Evolutionary conservation across 768 basidiomycete species (phyloP).

Genomic region (Mycena olivaceomarginata): DNA sequence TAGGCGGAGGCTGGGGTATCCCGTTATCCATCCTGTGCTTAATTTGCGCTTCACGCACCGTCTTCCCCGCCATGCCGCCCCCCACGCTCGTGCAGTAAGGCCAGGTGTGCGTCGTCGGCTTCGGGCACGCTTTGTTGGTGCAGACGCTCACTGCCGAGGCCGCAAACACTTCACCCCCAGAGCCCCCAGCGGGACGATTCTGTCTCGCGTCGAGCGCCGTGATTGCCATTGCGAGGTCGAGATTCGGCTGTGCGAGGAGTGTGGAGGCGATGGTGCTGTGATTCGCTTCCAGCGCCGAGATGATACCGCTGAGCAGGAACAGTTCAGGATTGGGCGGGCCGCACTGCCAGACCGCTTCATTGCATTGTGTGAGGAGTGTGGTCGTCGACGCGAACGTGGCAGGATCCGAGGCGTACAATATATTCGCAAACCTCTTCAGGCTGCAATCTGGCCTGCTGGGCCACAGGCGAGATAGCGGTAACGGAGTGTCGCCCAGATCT

Average conservation of each 20-base stretch:
- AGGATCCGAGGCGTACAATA: background rate
- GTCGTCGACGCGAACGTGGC: background rate
- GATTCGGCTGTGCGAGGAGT: background rate
- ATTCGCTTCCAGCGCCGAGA: no score
- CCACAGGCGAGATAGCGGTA: background rate
- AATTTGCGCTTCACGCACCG: background rate
- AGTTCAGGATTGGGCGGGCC: background rate
- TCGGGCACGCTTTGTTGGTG: background rate
- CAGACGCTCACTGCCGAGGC: no score
- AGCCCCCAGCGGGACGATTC: background rate
- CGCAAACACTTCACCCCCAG: background rate
- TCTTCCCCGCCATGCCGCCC: constrained; percentile 18
- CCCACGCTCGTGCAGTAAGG: constrained; percentile 3
- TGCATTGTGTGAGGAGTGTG: background rate
- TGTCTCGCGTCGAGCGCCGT: background rate
- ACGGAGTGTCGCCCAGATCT: background rate
- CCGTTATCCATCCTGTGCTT: background rate
- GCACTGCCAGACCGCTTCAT: background rate
- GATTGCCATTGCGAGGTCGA: background rate
- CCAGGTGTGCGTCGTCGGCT: constrained; percentile 5
- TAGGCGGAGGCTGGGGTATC: background rate
- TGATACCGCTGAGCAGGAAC: no score
- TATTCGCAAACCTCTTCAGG: background rate
- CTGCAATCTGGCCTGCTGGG: background rate
- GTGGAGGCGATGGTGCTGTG: no score